Conservation (phyloP, 345 rosid species). For the Capsella bursapastoris region DNA sequence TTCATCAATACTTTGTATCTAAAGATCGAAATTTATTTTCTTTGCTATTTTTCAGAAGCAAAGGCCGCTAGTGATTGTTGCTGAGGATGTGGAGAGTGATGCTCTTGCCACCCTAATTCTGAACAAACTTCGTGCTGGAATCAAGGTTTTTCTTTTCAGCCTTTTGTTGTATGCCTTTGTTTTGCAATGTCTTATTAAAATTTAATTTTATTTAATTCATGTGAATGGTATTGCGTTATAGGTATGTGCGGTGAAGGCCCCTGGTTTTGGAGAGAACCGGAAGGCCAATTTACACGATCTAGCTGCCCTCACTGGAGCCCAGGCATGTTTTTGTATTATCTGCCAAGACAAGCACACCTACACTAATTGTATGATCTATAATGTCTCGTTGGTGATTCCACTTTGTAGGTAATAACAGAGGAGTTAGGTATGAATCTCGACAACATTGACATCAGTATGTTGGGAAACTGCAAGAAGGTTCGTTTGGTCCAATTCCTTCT, state of each 20-base stretch:
- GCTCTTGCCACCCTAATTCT: constrained; percentile 85
- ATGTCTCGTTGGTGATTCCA: background rate
- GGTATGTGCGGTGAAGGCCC: constrained; percentile 97
- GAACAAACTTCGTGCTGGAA: constrained; percentile 95
- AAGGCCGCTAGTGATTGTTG: constrained; percentile 82
- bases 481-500: constrained; percentile 2
- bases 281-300: constrained; percentile 86
- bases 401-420: constrained; percentile 78
- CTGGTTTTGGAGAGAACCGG: constrained; percentile 98
- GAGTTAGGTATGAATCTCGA: constrained; percentile 96
- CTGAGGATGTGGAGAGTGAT: constrained; percentile 98
- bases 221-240: constrained; percentile 33
- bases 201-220: constrained; percentile 11
- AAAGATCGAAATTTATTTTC: background rate
- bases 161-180: constrained; percentile 8
- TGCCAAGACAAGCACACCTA: background rate
- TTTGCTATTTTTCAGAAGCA: constrained; percentile 59
- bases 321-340: constrained; percentile 50
- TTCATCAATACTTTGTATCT: background rate
- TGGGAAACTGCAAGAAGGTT: constrained; percentile 95
- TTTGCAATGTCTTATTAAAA: background rate
- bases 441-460: constrained; percentile 79
- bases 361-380: constrained; percentile 17
- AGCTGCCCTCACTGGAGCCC: constrained; percentile 87
- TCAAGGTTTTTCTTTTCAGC: constrained; percentile 64